Evolutionary conservation across 2,329 filamentous ascomycete genomes (phyloP).

Genomic region (Lomentospora prolificans): DNA sequence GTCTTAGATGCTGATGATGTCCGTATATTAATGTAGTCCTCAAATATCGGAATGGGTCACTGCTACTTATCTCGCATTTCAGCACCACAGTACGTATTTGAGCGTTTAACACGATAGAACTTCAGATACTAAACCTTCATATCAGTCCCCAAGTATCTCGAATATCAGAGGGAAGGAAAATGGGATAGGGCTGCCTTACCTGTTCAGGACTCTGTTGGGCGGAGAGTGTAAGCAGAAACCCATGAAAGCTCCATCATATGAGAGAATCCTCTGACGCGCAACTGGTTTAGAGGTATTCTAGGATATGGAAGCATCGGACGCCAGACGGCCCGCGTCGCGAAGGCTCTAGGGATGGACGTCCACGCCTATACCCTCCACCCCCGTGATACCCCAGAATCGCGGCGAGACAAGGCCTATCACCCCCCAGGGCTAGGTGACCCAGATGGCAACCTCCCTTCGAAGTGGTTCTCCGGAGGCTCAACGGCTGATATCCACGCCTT

Average conservation of each 20-base stretch:
- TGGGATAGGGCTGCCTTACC: conserved; percentile 28
- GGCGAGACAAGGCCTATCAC: conserved; percentile 54
- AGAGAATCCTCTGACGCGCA: background rate
- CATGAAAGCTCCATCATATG: background rate
- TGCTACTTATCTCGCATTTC: conserved; percentile 37
- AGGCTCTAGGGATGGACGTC: conserved; percentile 60
- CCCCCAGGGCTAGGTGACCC: conserved; percentile 55
- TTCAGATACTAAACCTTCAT: background rate
- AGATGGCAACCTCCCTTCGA: conserved; percentile 35
- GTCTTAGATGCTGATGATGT: too few species aligned
- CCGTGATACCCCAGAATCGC: conserved; percentile 55
- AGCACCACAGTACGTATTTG: conserved; percentile 32
- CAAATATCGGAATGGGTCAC: conserved; percentile 50
- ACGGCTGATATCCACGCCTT: conserved; percentile 38
- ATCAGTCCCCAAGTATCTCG: conserved; percentile 35
- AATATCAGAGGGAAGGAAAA: conserved; percentile 29
- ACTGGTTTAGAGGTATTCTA: conserved; percentile 39
- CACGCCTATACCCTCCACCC: conserved; percentile 66
- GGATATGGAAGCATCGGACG: conserved; percentile 46
- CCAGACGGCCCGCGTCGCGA: conserved; percentile 45
- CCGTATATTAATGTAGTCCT: too few species aligned
- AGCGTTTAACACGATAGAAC: background rate
- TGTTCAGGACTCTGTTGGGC: conserved; percentile 33
- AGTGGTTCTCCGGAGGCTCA: conserved; percentile 39
- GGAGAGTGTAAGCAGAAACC: conserved; percentile 35